Base-by-base conservation (phyloP, 768 basidiomycete genomes). In the Daedaleopsis sinensis region DNA sequence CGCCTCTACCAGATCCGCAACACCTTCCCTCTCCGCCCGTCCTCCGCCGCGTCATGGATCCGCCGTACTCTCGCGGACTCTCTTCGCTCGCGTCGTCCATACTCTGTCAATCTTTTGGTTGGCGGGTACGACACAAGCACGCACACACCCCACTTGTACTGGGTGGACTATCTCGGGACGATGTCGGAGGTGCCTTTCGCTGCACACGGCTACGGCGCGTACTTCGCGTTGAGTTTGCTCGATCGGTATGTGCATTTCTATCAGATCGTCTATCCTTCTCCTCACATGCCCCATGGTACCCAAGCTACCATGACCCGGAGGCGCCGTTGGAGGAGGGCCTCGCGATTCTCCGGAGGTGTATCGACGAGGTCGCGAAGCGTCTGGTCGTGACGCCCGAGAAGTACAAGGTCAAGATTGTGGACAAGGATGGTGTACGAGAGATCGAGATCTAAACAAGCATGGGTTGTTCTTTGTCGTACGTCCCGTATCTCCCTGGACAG, bases 81-180 rank as follows among this genome's bases (percentile, higher is more conserved):
- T 0, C 77, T 98, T 10, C 91, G 97, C 51, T 94, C 94, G 0
- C 84, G 92, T 59, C 83, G 85, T 55, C 91, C 96, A 0, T 98
- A 97, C 74, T 73, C 89, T 1, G 97, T 99, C 68, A 96, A 98
- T 72, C 80, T 99, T 3, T 87, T 99, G 5, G 78, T 99, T 11
- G 96, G 92, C 7, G 97, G 97, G 15, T 98, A 88, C 73, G 97
- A 99, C 74, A 84, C 84, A 55, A 85, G 91, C 43, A 83, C 83
- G 8, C 70, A 84, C 65, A 78, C 79, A 16, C 94, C 96, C 6
- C 85, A 86, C 64, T 81, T 96, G 13, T 97, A 96, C 79, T 98
- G 96, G 95, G 81, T 98, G 61, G 97, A 99, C 78, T 94, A 96
- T 74, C 82, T 97, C 36, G 97, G 97, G 24, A 96, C 97, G 6